Conservation (phyloP, 352 stramenopile genomes). For the Phytophthora pini region DNA sequence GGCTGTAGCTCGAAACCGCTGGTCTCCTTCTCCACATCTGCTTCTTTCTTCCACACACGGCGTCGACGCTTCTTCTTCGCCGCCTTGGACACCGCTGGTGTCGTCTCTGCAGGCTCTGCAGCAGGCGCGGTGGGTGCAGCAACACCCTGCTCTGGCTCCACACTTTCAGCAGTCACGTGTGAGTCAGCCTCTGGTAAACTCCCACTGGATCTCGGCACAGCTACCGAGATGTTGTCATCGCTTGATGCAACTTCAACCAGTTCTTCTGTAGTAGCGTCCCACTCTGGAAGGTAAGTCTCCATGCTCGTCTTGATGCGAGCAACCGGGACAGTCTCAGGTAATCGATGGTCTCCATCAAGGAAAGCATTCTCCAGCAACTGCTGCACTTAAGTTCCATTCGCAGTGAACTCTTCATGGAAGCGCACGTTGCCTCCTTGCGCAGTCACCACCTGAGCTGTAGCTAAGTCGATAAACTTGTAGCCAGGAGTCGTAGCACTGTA, state of each 20-base stretch:
- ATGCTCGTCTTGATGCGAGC: conserved; percentile 8
- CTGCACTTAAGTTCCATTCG: conserved; percentile 2
- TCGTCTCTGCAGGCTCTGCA: neutral
- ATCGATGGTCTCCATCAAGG: conserved; percentile 1
- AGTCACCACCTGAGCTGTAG: too few relatives aligned
- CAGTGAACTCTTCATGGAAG: conserved; percentile 13
- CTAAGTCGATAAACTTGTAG: too few relatives aligned
- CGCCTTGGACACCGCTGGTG: conserved; percentile 5
- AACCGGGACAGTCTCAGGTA: conserved; percentile 5
- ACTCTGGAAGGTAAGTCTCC: conserved; percentile 8
- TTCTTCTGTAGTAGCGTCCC: neutral
- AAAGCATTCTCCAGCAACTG: conserved; percentile 8
- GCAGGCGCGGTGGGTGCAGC: neutral
- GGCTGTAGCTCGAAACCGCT: conserved; percentile 1
- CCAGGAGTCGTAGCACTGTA: too few relatives aligned
- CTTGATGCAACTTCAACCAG: neutral
- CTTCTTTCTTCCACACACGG: neutral
- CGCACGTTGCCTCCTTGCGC: neutral
- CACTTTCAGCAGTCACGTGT: neutral
- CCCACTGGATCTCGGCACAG: neutral
- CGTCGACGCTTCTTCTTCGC: neutral
- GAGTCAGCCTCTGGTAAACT: neutral
- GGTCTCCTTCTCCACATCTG: conserved; percentile 6
- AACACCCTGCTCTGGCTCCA: neutral
- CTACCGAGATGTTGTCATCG: neutral